Percentiles rank a stretch among this genome's conserved stretches.
These are phyloP conservation scores for Naganishia friedmannii DNA, from an alignment of 768 basidiomycete genomes.

Conservation along the genomic window DNA sequence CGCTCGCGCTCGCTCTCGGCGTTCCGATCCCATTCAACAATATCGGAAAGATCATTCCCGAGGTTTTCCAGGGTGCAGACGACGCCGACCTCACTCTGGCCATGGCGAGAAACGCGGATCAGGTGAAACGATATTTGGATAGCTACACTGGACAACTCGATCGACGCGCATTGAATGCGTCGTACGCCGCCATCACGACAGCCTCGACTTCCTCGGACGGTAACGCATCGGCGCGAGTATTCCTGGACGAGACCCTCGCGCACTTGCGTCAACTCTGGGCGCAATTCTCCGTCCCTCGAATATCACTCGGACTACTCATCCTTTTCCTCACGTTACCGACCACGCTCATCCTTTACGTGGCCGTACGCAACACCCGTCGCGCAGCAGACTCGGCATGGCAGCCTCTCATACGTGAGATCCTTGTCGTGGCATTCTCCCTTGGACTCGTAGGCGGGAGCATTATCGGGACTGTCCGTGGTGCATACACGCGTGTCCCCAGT, in stretches of 20 bases:
- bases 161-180: slow-evolving; percentile 59
- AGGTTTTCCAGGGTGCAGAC: slow-evolving; percentile 65
- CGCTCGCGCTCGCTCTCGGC: slow-evolving; percentile 82
- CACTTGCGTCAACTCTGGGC: slow-evolving; percentile 86
- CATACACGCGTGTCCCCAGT: slow-evolving; percentile 34
- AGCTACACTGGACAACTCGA: slow-evolving; percentile 72
- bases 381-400: slow-evolving; percentile 42
- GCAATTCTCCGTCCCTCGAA: slow-evolving; percentile 78
- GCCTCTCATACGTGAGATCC: slow-evolving; percentile 50
- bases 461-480: slow-evolving; percentile 51
- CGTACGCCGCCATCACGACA: slow-evolving; percentile 18
- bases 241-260: slow-evolving; percentile 40
- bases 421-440: slow-evolving; percentile 60
- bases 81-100: slow-evolving; percentile 59
- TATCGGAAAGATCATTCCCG: slow-evolving; percentile 85
- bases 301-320: slow-evolving; percentile 67
- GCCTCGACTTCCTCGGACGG: slow-evolving; percentile 28
- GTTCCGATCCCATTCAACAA: slow-evolving; percentile 94
- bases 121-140: slow-evolving; percentile 72
- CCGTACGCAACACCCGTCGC: slow-evolving; percentile 53
- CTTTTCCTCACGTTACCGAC: slow-evolving; percentile 62
- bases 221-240: slow-evolving; percentile 33
- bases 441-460: slow-evolving; percentile 58
- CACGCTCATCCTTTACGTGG: slow-evolving; percentile 60
- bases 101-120: slow-evolving; percentile 66